Evolutionary conservation across 2,329 filamentous ascomycete species (phyloP), one percentile per base, ranked within the genome.

Genomic region (Fusarium nematophilum): DNA sequence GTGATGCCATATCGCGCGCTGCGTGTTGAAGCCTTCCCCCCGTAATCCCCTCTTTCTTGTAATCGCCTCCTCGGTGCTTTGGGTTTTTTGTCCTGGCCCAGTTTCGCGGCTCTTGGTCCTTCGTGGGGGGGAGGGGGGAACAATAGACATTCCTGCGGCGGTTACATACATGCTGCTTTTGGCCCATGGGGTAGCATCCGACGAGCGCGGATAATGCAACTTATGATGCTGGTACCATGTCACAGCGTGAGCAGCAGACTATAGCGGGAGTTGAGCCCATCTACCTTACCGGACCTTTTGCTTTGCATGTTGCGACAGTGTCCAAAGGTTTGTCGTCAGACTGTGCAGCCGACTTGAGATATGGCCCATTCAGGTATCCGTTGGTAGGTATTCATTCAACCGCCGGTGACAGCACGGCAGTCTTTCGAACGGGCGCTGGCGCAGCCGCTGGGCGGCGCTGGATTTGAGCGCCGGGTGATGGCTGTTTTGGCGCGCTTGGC

Each of bases 1-100:
- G 62, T 69, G 66, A 69, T 69, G 66, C 65, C 66, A 69, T 68
- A 51, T 54, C 53, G 56, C 50, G 54, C 57, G 55, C 48, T 47
- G 57, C 59, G 30, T 55, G 52, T 62, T 58, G 49, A 57, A 52
- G 57, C 45, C 55, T 40, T 29, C 43, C 50, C 37, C 44, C 40
- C 31, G 27, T 26, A 37, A 23, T 27, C 21, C 37, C 44, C 27
- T 17, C 23, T 11, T 14, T 23, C 15, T 30, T 34, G 45, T 36
- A 29, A 34, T 42, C 21, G 30, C 36, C 49, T 53, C 37, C 40
- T 54, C 49, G 40, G 36, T 47, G 23, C 34, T 31, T 55, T 54
- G 45, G 50, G 46, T 59, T 50, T 59, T 55, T 66, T 53, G 60
- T n/a, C n/a, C 54, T 60, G 62, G 54, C 47, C 55, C 53, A 50